Evolutionary conservation across 2,329 filamentous ascomycete genomes (phyloP), one percentile per base, ranked within the genome.

Genomic region (Colletotrichum chlorophyti): DNA sequence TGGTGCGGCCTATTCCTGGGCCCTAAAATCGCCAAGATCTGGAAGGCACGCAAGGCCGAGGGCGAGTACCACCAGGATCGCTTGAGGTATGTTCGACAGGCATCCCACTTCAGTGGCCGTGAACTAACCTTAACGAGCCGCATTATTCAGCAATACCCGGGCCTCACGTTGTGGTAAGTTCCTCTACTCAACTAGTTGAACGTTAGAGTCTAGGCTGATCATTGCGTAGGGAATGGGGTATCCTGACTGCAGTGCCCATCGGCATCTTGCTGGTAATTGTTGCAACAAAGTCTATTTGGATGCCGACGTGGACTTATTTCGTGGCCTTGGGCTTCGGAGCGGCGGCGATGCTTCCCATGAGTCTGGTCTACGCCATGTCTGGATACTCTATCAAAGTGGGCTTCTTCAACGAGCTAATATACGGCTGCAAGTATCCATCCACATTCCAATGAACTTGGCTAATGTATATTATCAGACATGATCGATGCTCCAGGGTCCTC

Each of bases 331-430:
- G 73, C 2, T 85, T 79, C 0, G 83, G 83, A 0, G 83, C 79
- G 0, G 59, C 83, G 11, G 75, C 84, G 14, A 83, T 87, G 37
- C 66, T 86, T 2, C 84, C 84, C 0, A 76, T 87, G 19, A 80
- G 80, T n/a, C 85, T 83, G 76, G 74, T 87, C 0, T 87, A 87
- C 50, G 82, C 83, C 1, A 74, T 86, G 37, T 86, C 84, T 6
- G 85, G 85, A 63, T 80, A 74, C 45, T 76, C 79, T 58, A 67
- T 79, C 12, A 64, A 83, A 2, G 85, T 85, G 7, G 84, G 83
- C 3, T 82, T 81, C 2, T 82, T 83, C 65, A 87, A 87, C 59
- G 83, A 87, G 66, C 71, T 88, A 1, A 69, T 85, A 3, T 87
- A 86, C 58, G 83, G 83, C 5, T 58, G 54, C 53, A 7, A 31